Conservation (phyloP, 805 yeast genomes). For the Ogataea corticis region DNA sequence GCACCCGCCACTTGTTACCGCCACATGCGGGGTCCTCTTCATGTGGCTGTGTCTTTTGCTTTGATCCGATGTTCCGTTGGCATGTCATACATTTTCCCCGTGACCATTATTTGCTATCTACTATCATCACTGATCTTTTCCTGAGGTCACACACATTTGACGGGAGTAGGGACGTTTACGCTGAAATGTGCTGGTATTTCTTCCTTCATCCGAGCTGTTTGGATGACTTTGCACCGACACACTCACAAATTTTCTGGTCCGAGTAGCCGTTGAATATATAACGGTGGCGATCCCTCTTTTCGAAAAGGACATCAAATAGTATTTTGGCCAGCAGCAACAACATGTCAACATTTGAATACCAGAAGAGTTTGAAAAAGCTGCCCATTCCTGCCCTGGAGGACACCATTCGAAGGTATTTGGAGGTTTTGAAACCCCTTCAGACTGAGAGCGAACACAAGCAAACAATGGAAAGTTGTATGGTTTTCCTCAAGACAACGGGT, state of each 20-base stretch:
- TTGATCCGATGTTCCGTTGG: conserved; percentile 17
- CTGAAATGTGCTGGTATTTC: too few relatives aligned
- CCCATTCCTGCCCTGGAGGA: conserved; percentile 79
- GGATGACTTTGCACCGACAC: too few relatives aligned
- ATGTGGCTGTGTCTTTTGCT: neutral
- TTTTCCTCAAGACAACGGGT: conserved; percentile 56
- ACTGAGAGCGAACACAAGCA: conserved; percentile 66
- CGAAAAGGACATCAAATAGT: too few relatives aligned
- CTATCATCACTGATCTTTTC: too few relatives aligned
- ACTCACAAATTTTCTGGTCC: too few relatives aligned
- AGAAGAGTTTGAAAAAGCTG: conserved; percentile 57
- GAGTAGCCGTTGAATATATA: too few relatives aligned
- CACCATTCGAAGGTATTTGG: conserved; percentile 66
- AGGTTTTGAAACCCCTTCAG: conserved; percentile 76
- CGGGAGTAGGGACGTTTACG: too few relatives aligned
- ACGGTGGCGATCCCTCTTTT: too few relatives aligned
- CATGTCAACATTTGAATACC: conserved; percentile 55
- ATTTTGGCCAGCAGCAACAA: too few relatives aligned
- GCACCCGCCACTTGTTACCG: neutral
- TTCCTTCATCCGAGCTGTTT: too few relatives aligned
- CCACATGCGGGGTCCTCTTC: conserved; percentile 7
- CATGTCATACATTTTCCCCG: conserved; percentile 14
- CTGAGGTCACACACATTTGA: too few relatives aligned
- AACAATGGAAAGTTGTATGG: conserved; percentile 58
- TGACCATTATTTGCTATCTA: too few relatives aligned